These are phyloP conservation scores for Eucalyptus polybractea DNA, from an alignment of 345 rosid genomes.

Conservation along the genomic window DNA sequence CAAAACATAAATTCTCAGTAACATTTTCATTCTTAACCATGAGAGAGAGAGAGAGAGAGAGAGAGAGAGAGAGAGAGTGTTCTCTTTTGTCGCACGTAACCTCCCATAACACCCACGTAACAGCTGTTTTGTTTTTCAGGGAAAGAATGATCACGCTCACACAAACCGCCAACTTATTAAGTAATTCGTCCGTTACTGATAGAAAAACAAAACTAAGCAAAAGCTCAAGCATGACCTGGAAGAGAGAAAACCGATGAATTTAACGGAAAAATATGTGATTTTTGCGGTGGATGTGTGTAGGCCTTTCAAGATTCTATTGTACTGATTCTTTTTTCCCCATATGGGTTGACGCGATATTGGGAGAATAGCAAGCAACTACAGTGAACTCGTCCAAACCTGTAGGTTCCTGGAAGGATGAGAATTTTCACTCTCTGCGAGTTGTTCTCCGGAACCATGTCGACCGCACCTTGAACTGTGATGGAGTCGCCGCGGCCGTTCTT, in stretches of 20 bases:
- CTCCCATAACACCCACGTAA: background rate
- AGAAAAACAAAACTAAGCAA: background rate
- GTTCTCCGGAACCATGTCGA: constrained; percentile 58
- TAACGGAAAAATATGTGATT: background rate
- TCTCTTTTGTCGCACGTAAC: background rate
- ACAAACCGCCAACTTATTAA: background rate
- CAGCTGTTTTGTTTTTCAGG: background rate
- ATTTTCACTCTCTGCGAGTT: constrained; percentile 71
- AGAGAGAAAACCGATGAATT: background rate
- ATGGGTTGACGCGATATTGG: background rate
- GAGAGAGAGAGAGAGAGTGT: background rate
- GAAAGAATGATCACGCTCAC: background rate
- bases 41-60: background rate
- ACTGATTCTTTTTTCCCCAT: background rate
- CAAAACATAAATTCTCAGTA: background rate
- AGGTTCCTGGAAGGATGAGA: constrained; percentile 65
- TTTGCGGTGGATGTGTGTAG: background rate
- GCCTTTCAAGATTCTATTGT: background rate
- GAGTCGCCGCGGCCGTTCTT: constrained; percentile 59
- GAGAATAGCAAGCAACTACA: background rate
- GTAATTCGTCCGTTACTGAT: background rate
- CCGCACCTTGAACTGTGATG: constrained; percentile 75
- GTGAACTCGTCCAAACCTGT: constrained; percentile 27
- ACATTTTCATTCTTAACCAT: background rate
- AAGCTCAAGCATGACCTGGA: background rate